phyloP scores from a whole-genome alignment of 305 asterid species.

The Rubia occidens region DNA sequence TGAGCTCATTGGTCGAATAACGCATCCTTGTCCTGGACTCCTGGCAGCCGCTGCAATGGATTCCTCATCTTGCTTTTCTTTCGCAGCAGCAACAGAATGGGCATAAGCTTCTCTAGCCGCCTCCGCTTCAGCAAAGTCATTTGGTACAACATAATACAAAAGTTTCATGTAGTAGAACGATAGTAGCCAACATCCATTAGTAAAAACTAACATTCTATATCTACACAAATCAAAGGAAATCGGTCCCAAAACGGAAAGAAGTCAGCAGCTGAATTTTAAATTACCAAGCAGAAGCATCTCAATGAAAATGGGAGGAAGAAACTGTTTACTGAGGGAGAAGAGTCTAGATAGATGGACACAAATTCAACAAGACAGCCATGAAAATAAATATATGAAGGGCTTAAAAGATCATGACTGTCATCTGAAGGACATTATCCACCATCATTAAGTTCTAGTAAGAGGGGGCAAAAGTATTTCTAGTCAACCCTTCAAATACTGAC shows the following conservation, averaged over 20 bases:
- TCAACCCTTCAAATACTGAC: conserved; percentile 55
- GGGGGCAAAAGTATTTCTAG: conserved; percentile 27
- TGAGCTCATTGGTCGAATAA: conserved; percentile 25
- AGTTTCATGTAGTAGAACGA: neutral
- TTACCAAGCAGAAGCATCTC: no score
- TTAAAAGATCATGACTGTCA: conserved; percentile 43
- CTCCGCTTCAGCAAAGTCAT: conserved; percentile 40
- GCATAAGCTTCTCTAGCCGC: conserved; percentile 70
- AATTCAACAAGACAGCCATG: neutral
- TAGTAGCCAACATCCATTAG: neutral
- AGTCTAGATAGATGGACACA: neutral
- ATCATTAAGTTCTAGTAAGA: conserved; percentile 41
- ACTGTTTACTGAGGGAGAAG: neutral
- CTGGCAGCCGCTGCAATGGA: conserved; percentile 66
- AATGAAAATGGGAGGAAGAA: neutral
- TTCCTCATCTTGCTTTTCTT: conserved; percentile 60
- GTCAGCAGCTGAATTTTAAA: neutral
- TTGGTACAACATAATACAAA: conserved; percentile 30
- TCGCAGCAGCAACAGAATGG: conserved; percentile 61
- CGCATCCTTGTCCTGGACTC: conserved; percentile 39
- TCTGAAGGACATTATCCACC: conserved; percentile 30
- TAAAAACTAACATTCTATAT: neutral
- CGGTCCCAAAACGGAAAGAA: neutral
- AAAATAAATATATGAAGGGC: conserved; percentile 7
- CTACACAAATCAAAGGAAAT: neutral